Evolutionary conservation across 768 basidiomycete genomes (phyloP), one percentile per base, ranked within the genome.

Genomic region (Galerina marginata): DNA sequence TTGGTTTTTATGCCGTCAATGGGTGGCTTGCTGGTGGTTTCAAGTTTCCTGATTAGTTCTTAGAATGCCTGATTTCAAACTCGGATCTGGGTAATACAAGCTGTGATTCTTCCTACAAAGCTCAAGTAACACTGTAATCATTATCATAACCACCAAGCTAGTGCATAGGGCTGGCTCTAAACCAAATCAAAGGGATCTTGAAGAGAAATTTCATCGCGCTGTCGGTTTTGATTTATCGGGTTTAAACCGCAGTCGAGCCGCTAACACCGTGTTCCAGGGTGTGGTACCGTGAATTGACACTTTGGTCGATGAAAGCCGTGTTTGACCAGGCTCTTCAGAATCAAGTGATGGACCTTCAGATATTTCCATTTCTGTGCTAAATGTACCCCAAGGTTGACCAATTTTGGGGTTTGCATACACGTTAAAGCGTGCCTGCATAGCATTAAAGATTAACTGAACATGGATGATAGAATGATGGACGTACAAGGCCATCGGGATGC

Each of bases 301-400:
- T 69, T 88, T 90, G 62, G 74, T 80, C 5, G 82, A 79, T 12
- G 77, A 83, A 14, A 74, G 67, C 42, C 69, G 69, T 14, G 66
- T 70, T 50, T 73, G 66, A 29, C 66, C 55, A 2, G 76, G 69
- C 54, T 86, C 81, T 11, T 67, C 75, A 63, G 29, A 33, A 33
- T 33, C 29, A 33, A 85, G 86, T 2, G 71, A 74, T 0, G 83
- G 84, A 4, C 86, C 86, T 12, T 73, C 72, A 10, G 77, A 68
- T 7, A 78, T 66, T 12, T 83, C 79, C 0, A 77, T 81, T 69
- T 88, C 83, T 50, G 84, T 82, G 2, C 85, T 84, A 70, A 91
- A 92, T 14, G 81, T 80, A 7, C 92, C 92, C 92, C 92, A 95
- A 1, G 86, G 83, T 44, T 86, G 81, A 3, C 87, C 86, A 36